Base-by-base conservation (phyloP, 1,284 basidiomycete species). In the Wolfiporia cocos region DNA sequence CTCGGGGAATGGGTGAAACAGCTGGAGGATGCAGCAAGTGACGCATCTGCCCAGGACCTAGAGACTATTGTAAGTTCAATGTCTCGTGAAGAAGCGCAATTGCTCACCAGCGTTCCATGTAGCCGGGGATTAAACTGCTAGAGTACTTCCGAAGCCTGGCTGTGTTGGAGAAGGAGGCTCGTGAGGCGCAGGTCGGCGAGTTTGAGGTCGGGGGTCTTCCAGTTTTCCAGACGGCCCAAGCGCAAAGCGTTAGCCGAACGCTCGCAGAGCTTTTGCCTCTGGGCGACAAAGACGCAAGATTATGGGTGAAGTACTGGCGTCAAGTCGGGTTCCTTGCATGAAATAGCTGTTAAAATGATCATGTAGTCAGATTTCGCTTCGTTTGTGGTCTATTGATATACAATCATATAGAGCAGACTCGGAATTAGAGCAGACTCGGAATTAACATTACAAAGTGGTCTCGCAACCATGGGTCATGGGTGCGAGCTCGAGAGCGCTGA, bases 1-100 rank as follows among this genome's bases (percentile, higher is more conserved):
- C 53, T 52, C 29, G 34, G 30, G 15, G 44, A 49, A 17, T 58
- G 55, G 57, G 47, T 58, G 9, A 26, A 19, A 1, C 33, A 36
- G 31, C 29, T 55, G 12, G 46, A 50, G 32, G 30, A 18, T 33
- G 36, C 30, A 7, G 42, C 36, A 6, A 31, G 29, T 3, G 18
- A 37, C 9, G 41, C 49, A 5, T 38, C 18, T 2, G 22, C 49
- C 3, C 20, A 45, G 22, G 34, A 39, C 17, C 37, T 48, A 11
- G 44, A 44, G 14, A 35, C 28, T 3, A 38, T 45, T 10, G 50
- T 51, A 24, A 36, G 51, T 43, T 12, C n/a, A 4, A 23, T 18
- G 11, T n/a, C 17, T 18, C n/a, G 21, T 14, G n/a, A 7, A 18
- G 31, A 10, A 33, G 31, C 31, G 10, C 9, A 28, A 28, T 14